Base-by-base conservation (phyloP, 805 yeast genomes). In the Wickerhamomyces bisporus region DNA sequence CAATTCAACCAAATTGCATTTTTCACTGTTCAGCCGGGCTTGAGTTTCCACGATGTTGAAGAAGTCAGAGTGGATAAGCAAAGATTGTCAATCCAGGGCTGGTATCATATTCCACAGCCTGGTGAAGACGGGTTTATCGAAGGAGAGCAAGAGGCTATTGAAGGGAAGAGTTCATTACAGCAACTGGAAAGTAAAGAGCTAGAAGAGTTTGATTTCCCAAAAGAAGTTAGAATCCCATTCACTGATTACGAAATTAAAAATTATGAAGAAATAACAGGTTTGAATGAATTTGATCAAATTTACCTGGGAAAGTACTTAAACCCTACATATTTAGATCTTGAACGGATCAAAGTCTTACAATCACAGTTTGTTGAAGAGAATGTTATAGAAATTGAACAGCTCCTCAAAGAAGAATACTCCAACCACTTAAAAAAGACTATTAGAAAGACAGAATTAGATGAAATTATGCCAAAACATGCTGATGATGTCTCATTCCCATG, bases 41-140 rank as follows among this genome's bases (percentile, higher is more conserved):
- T 82, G 34, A 85, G 96, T 2, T 93, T 93, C 72, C 99, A 93
- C 60, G 98, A 94, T 52, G 99, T 93, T 11, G 98, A 94, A 63
- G 98, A 93, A 60, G 98, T 94, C 1, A 74, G 81, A 43, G 95
- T 81, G 2, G 95, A 89, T 55, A 86, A 82, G 55, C 95, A 88
- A 45, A 73, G 99, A 54, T 66, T 93, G 26, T 86, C 96, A 1
- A 86, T 93, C 43, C 96, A 93, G 54, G 99, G 99, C 1, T 94
- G 99, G 99, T 94, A 91, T 57, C 99, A 93, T 60, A 86, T 89
- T 36, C 99, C 99, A 4, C 98, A 93, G 58, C 66, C 65, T 10
- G 97, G 95, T 9, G 99, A 93, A 61, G 79, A 75, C 25, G 98
- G 97, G 0, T 91, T 61, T 53, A 72, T 79, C 15, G 77, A 76